Percentiles rank a stretch among this genome's conserved stretches.
Evolutionary conservation across 257 asterid species (phyloP).

Genomic region (Schizonepeta tenuifolia): DNA sequence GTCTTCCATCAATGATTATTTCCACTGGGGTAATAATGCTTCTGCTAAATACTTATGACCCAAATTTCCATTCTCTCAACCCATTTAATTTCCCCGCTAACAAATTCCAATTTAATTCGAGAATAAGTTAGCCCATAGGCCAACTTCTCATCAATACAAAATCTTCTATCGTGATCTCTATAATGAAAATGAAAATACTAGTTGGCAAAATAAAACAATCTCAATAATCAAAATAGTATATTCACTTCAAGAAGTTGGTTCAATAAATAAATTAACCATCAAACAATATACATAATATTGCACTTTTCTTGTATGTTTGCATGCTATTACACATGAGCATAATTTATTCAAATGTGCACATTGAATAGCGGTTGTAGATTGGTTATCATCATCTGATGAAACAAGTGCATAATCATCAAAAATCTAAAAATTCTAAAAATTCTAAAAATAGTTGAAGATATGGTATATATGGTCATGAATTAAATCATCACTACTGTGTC

Average conservation of each 20-base stretch:
- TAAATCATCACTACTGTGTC: too few species aligned
- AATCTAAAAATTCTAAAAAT: too few species aligned
- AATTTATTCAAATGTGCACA: too few species aligned
- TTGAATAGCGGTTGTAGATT: too few species aligned
- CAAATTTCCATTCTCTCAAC: slow-evolving; percentile 17
- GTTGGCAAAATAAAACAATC: background rate
- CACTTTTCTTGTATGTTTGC: too few species aligned
- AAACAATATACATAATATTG: background rate
- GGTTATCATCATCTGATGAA: too few species aligned
- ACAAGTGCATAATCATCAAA: too few species aligned
- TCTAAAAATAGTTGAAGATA: too few species aligned
- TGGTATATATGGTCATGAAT: too few species aligned
- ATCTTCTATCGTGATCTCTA: background rate
- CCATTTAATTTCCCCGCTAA: slow-evolving; percentile 3
- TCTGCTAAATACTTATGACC: slow-evolving; percentile 30
- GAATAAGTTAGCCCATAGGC: slow-evolving; percentile 7
- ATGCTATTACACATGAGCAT: too few species aligned
- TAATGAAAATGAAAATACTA: background rate
- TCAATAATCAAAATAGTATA: background rate
- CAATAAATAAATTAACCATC: too few species aligned
- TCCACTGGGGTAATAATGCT: slow-evolving; percentile 37
- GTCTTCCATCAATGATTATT: slow-evolving; percentile 47
- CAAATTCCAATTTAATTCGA: slow-evolving; percentile 15
- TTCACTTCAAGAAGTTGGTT: background rate
- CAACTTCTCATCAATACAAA: background rate